Evolutionary conservation across 169 alveolate genomes (phyloP), one percentile per base, ranked within the genome.

Genomic region (Blepharisma undulans): DNA sequence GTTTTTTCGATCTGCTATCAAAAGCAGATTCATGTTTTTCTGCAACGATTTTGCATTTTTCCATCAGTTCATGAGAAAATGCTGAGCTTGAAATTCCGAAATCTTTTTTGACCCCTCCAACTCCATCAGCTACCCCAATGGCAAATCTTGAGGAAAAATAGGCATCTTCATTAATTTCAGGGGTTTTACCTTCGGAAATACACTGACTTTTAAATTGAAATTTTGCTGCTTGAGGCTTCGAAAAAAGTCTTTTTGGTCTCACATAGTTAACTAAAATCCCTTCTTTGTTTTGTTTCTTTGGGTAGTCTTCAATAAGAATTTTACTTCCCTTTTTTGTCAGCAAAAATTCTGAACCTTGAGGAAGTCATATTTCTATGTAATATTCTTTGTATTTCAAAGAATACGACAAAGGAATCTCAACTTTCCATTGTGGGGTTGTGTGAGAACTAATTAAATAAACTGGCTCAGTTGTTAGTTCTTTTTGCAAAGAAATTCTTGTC

Each of bases 91-190:
- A 22, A 4, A 84, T 60, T 19, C 89, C 89, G 10, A 84, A 25
- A 33, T 79, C 48, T 22, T 84, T n/a, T 4, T n/a, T 29, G 12
- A 27, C 22, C n/a, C 71, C 30, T 22, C 89, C 77, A 36, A 84
- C 89, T 14, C 89, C 89, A 84, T 84, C 89, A 10, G 89, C 89
- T 7, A 84, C 29, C 6, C 79, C 89, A 0, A 84, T 84, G 2
- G 77, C 27, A n/a, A 32, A 32, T 25, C 29, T 36, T 21, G 89
- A 32, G 22, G 27, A 36, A 84, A 84, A 61, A 84, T n/a, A n/a
- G 16, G 79, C 77, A 84, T 84, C 89, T 60, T 84, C 89, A 59
- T 60, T 60, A 18, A 12, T 32, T 79, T 79, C 87, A 71, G 76
- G 25, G 22, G 4, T 72, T 61, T 79, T 89, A 2, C 36, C 36